Percentiles rank a stretch among this genome's conserved stretches.
phyloP scores from a whole-genome alignment of 2,329 filamentous ascomycete species.

The Xylaria sp. region DNA sequence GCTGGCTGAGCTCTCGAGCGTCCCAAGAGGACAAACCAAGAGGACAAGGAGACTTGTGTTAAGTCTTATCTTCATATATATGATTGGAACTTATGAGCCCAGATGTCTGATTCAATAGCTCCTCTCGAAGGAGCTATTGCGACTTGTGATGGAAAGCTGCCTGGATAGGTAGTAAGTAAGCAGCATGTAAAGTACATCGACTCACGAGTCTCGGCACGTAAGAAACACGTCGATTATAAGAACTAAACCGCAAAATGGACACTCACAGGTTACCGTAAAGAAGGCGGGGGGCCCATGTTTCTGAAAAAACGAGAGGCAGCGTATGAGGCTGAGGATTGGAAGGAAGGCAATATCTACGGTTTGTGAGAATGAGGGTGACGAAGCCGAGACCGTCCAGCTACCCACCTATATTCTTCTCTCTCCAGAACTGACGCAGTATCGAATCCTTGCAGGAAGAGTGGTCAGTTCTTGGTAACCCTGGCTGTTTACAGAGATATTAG shows the following conservation, averaged over 20 bases:
- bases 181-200: not conserved
- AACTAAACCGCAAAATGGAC: not conserved
- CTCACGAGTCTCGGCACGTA: slow-evolving; percentile 4
- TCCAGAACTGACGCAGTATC: slow-evolving; percentile 21
- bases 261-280: slow-evolving; percentile 6
- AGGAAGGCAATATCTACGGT: slow-evolving; percentile 1
- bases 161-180: not conserved
- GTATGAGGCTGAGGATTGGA: slow-evolving; percentile 17
- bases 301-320: slow-evolving; percentile 8
- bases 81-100: slow-evolving; percentile 2
- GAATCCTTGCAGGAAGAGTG: slow-evolving; percentile 23
- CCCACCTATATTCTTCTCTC: not conserved
- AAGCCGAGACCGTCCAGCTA: slow-evolving; percentile 13
- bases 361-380: slow-evolving; percentile 4
- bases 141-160: slow-evolving; percentile 1
- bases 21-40: not conserved
- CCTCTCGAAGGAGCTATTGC: not conserved
- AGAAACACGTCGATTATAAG: slow-evolving; percentile 8
- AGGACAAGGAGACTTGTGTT: not conserved
- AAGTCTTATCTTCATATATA: not conserved
- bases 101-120: not conserved
- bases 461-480: not conserved
- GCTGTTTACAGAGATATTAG: not conserved
- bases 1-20: not conserved
- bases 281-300: slow-evolving; percentile 4